These are phyloP conservation scores for Trichoderma koningiopsis DNA, from an alignment of 2,329 filamentous ascomycete genomes.

Conservation along the genomic window DNA sequence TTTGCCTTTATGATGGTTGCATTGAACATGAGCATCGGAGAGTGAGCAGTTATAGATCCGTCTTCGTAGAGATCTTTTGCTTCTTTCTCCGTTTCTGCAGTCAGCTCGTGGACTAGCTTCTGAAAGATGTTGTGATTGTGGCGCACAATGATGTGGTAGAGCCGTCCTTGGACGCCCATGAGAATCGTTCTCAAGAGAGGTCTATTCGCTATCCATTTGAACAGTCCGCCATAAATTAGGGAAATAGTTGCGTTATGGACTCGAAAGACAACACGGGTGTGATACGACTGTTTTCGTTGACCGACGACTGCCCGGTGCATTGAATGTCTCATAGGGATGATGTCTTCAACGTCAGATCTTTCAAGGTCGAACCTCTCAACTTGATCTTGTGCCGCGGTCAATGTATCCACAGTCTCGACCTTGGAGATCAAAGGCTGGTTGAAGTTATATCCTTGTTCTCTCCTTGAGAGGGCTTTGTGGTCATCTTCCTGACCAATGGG, in stretches of 20 bases:
- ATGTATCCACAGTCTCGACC: neutral
- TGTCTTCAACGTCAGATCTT: constrained; percentile 33
- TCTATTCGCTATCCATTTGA: constrained; percentile 34
- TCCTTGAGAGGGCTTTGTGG: neutral
- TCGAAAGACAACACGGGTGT: constrained; percentile 39
- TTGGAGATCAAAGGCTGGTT: neutral
- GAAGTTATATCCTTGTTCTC: neutral
- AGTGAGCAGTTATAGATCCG: constrained; percentile 27
- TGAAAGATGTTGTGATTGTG: constrained; percentile 32
- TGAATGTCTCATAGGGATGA: constrained; percentile 36
- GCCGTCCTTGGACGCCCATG: constrained; percentile 28
- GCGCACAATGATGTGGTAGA: constrained; percentile 37
- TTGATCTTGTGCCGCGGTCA: constrained; percentile 20
- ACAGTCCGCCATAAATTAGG: constrained; percentile 35
- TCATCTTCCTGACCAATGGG: neutral
- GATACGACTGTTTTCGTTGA: constrained; percentile 40
- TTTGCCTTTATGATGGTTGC: constrained; percentile 32
- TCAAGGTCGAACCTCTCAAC: constrained; percentile 29
- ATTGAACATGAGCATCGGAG: constrained; percentile 38
- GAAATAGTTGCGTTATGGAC: constrained; percentile 28
- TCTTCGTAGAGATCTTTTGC: constrained; percentile 31
- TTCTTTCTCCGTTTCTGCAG: constrained; percentile 31
- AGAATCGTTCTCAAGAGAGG: constrained; percentile 38
- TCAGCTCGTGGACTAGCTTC: constrained; percentile 33
- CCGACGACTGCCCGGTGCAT: constrained; percentile 38